These are phyloP conservation scores for Colletotrichum sp. DNA, from an alignment of 2,329 filamentous ascomycete species.

Conservation along the genomic window DNA sequence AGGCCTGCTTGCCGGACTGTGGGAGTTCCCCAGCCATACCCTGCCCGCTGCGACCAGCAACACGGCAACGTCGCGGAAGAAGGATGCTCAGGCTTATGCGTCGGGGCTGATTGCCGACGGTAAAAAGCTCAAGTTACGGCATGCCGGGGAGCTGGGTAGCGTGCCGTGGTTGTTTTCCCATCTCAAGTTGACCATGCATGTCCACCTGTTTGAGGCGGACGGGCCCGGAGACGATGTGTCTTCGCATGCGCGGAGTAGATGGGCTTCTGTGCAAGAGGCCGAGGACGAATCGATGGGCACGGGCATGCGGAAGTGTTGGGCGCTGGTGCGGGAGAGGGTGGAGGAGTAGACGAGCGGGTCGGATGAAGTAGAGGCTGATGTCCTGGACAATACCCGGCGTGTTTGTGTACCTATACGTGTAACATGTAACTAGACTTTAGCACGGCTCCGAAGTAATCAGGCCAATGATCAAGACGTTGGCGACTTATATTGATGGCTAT, in stretches of 20 bases:
- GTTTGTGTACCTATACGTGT: not conserved
- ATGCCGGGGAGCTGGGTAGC: slow-evolving; percentile 50
- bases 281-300: slow-evolving; percentile 62
- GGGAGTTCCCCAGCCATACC: slow-evolving; percentile 58
- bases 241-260: slow-evolving; percentile 28
- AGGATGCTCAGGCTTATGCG: slow-evolving; percentile 40
- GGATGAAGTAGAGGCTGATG: not conserved
- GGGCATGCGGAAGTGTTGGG: slow-evolving; percentile 64
- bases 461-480: not conserved
- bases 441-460: not conserved
- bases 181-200: slow-evolving; percentile 61
- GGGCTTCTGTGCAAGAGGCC: slow-evolving; percentile 43
- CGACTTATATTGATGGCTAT: not conserved
- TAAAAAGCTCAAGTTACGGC: slow-evolving; percentile 25
- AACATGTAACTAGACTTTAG: not conserved
- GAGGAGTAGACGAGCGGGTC: not conserved
- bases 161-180: slow-evolving; percentile 65
- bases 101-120: slow-evolving; percentile 26
- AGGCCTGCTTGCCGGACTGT: slow-evolving; percentile 59
- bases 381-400: not conserved
- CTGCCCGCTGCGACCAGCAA: slow-evolving; percentile 33
- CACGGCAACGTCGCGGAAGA: slow-evolving; percentile 35
- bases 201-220: slow-evolving; percentile 52
- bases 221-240: not conserved
- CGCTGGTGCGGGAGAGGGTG: slow-evolving; percentile 36